Evolutionary conservation across 345 rosid species (phyloP), one percentile per base, ranked within the genome.

Genomic region (Hypericum perforatum): DNA sequence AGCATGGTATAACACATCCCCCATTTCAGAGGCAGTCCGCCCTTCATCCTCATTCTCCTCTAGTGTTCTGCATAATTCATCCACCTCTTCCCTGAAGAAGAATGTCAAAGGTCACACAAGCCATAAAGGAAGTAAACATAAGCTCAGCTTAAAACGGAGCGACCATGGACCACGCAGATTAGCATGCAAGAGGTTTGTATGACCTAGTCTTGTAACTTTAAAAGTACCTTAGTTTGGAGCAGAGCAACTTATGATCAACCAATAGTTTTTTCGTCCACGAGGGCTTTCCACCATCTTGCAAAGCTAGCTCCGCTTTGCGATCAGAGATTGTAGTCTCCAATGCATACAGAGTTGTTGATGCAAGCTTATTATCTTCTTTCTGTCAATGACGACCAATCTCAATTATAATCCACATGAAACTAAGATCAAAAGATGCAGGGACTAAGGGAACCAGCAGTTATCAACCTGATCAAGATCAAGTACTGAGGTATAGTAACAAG

Each of bases 1-100:
- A 11, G 89, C 59, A 61, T 85, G 95, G 54, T 88, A 88, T 0
- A 85, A 58, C 16, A 82, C 70, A 66, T 92, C 91, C 3, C 80
- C 95, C 95, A 85, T 92, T 67, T 92, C 94, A 3, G 91, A 80
- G 6, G 84, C 82, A 8, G 82, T 67, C 6, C 77, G 80, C 14
- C 68, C 43, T 10, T 57, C 60, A 37, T 83, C 82, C 67, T 92
- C 94, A 0, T 80, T 76, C 6, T 81, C 95, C 67, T 88, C 95
- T 22, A 83, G 45, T 6, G 97, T 82, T 61, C 70, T 65, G 60
- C 97, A 92, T 53, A 88, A 56, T 63, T 88, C 97, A 57, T 85
- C 85, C 0, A 85, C 89, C 70, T 91, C 95, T 76, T 88, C 95
- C 76, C 91, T 88, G 52, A 56, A 45, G 6, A 55, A 49, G 7